A percentile compares a stretch with the other conserved stretches of the same genome.
Conservation (phyloP, 192 early-diverging fungal species). For the Coemansia sp. region DNA sequence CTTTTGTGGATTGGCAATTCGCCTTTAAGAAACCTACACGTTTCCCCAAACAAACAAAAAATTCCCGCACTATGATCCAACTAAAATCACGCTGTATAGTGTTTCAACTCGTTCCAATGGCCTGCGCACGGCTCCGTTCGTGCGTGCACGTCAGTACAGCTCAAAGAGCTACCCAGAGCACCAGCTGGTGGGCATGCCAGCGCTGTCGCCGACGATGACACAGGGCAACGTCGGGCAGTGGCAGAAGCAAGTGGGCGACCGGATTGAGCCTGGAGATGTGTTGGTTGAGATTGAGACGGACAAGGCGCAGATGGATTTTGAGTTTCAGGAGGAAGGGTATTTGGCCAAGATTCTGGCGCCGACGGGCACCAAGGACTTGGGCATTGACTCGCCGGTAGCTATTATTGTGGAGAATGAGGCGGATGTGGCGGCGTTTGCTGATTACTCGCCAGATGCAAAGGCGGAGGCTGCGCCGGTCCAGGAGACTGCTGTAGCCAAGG, state of each 20-base stretch:
- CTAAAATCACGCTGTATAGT: no score
- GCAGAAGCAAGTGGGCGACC: conserved; percentile 91
- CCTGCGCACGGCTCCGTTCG: background rate
- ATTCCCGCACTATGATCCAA: no score
- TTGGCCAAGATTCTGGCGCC: conserved; percentile 89
- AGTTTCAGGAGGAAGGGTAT: conserved; percentile 95
- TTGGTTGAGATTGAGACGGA: conserved; percentile 96
- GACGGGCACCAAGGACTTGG: conserved; percentile 83
- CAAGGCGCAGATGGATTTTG: conserved; percentile 99
- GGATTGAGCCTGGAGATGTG: conserved; percentile 86
- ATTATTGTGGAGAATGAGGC: conserved; percentile 88
- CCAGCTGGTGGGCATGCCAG: conserved; percentile 86
- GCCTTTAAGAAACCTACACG: no score
- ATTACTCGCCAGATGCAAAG: conserved; percentile 60
- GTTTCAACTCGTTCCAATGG: no score
- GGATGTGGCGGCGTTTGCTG: conserved; percentile 83
- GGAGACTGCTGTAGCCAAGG: conserved; percentile 2
- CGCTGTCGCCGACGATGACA: conserved; percentile 96
- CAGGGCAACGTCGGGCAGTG: conserved; percentile 91
- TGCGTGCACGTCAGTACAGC: conserved; percentile 44
- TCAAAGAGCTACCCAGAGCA: conserved; percentile 66
- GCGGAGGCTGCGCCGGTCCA: conserved; percentile 30
- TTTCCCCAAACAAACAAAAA: no score
- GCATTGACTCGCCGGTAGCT: conserved; percentile 84
- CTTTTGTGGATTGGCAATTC: no score